Percentiles rank a stretch among this genome's conserved stretches.
These are phyloP conservation scores for Yueomyces sp. DNA, from an alignment of 805 yeast species.

Conservation along the genomic window DNA sequence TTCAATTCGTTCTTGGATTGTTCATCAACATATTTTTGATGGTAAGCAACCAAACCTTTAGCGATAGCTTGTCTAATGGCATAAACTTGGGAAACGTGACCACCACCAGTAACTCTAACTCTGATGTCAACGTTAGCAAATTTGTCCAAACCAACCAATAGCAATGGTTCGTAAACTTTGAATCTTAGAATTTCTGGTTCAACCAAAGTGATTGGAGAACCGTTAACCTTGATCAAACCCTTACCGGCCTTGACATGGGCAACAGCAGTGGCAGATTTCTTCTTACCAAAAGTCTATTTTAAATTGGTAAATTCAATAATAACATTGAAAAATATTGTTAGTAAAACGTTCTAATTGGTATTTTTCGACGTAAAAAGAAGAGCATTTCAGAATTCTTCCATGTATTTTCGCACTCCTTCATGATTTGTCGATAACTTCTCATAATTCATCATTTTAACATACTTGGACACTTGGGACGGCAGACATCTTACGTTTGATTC, in stretches of 20 bases:
- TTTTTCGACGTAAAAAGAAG: too few species aligned
- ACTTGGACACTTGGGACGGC: constrained; percentile 62
- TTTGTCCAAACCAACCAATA: constrained; percentile 84
- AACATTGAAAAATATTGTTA: constrained; percentile 2
- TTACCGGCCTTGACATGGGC: constrained; percentile 99
- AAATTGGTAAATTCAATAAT: neutral
- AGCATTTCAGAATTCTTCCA: too few species aligned
- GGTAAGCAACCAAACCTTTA: constrained; percentile 98
- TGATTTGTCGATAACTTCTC: too few species aligned
- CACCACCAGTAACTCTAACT: constrained; percentile 99
- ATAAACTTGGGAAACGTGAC: constrained; percentile 99
- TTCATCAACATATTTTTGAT: constrained; percentile 98
- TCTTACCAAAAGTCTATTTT: constrained; percentile 94
- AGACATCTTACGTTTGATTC: constrained; percentile 38
- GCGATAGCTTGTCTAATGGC: constrained; percentile 99
- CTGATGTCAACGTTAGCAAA: constrained; percentile 97
- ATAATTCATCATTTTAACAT: constrained; percentile 4
- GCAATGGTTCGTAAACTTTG: constrained; percentile 98
- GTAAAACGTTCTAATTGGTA: constrained; percentile 1
- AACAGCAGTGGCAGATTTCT: constrained; percentile 99
- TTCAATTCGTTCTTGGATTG: constrained; percentile 98
- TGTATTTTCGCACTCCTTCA: too few species aligned
- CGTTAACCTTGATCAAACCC: constrained; percentile 98
- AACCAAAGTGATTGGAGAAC: constrained; percentile 97
- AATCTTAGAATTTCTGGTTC: constrained; percentile 98